Conservation (phyloP, 768 basidiomycete genomes). For the Auriscalpium microsporum region DNA sequence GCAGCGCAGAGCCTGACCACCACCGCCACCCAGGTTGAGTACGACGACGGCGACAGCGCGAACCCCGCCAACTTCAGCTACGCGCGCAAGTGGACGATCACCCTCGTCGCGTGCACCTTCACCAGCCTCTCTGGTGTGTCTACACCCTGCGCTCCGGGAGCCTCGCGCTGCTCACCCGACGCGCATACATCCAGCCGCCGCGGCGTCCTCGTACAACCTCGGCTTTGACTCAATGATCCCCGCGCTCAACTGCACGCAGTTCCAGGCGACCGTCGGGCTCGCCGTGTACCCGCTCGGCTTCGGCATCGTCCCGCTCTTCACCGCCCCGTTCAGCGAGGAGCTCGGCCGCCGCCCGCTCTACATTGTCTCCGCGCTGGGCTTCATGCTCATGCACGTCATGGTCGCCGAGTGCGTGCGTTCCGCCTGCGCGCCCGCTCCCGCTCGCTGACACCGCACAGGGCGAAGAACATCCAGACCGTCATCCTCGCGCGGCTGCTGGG, state of each 20-base stretch:
- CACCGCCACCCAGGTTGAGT: constrained; percentile 24
- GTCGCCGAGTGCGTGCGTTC: constrained; percentile 28
- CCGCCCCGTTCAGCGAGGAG: constrained; percentile 67
- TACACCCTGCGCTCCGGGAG: not conserved
- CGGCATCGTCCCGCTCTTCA: constrained; percentile 51
- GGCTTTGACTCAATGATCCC: constrained; percentile 49
- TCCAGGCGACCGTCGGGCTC: constrained; percentile 28
- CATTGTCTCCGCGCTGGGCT: constrained; percentile 39
- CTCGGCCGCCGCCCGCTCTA: constrained; percentile 60
- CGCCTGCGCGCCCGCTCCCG: not conserved
- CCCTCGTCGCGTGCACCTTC: constrained; percentile 36
- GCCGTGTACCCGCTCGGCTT: constrained; percentile 53
- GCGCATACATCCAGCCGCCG: constrained; percentile 31
- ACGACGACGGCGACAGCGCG: constrained; percentile 23
- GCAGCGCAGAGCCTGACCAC: too few species aligned
- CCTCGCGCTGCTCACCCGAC: not conserved
- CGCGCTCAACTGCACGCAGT: constrained; percentile 27
- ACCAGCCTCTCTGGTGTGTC: constrained; percentile 40
- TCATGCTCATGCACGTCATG: constrained; percentile 42
- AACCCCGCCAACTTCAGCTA: constrained; percentile 26
- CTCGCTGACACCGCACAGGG: constrained; percentile 16
- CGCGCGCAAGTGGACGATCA: constrained; percentile 31
- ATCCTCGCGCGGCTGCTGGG: constrained; percentile 56
- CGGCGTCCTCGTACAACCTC: constrained; percentile 43
- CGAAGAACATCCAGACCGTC: constrained; percentile 49